A percentile compares a stretch with the other conserved stretches of the same genome.
Evolutionary conservation across 306 rosid species (phyloP).

Genomic region (Castanea crenata): DNA sequence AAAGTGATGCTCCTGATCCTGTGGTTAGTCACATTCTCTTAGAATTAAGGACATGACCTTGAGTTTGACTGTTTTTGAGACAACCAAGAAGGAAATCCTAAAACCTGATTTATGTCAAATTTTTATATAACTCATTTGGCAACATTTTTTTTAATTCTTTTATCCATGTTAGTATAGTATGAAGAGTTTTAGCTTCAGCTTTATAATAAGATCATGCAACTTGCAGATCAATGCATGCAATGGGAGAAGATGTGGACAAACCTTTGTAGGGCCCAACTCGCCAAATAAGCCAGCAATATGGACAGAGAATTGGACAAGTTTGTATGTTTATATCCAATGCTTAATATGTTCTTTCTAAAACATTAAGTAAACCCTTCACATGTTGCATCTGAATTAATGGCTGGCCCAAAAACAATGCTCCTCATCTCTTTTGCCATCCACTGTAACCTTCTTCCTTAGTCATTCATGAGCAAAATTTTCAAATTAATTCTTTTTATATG

Average conservation of each 20-base stretch:
- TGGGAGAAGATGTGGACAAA: constrained; percentile 69
- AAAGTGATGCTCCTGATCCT: constrained; percentile 85
- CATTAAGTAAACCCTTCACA: neutral
- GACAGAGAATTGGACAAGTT: constrained; percentile 98
- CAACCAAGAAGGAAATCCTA: no score
- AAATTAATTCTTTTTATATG: neutral
- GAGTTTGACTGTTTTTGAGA: no score
- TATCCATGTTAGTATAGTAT: neutral
- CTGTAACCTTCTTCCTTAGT: neutral
- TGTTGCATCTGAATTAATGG: neutral
- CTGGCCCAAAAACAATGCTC: neutral
- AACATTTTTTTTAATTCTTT: neutral
- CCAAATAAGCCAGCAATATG: constrained; percentile 81
- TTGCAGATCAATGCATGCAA: constrained; percentile 73
- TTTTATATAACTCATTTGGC: no score
- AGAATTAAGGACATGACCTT: no score
- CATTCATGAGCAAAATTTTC: neutral
- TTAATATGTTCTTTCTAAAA: neutral
- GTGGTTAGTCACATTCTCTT: constrained; percentile 47
- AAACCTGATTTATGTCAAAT: no score
- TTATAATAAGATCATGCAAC: neutral
- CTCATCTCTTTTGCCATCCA: neutral
- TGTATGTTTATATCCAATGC: constrained; percentile 35
- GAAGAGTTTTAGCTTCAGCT: neutral
- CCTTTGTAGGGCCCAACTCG: constrained; percentile 79